Base-by-base conservation (phyloP, 345 rosid genomes). In the Capsella bursapastoris region DNA sequence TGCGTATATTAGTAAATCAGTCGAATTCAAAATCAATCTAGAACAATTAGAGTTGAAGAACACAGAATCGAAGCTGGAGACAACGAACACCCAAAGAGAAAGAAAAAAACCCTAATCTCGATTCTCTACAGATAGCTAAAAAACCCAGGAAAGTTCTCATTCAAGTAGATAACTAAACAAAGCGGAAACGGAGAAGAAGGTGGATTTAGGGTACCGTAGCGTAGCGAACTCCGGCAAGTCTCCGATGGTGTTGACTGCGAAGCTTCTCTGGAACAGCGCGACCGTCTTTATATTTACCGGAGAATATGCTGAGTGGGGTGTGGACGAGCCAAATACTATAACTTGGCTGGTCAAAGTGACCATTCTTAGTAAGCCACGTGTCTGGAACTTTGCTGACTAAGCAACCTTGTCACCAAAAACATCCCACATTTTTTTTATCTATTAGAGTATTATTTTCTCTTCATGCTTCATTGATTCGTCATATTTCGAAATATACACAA, bases 101-200 rank as follows among this genome's bases (percentile, higher is more conserved):
- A 27, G 37, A 67, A n/a, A 41, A 27, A 48, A 67, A 40, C 22
- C 73, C 73, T 75, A 75, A 67, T 67, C 4, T 66, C 32, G 7
- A 57, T 13, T 74, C 50, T 8, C 43, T 11, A 9, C 11, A 32
- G 16, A 14, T 27, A 29, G 18, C 8, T 8, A 14, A 31, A 52
- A 71, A 37, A 32, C 5, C 43, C 41, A 57, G 25, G 10, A 65
- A 65, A 57, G 8, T 37, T 65, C 22, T 65, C 22, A 41, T 12
- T 18, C 28, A 52, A 50, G 43, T 7, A 61, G 44, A 61, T 13
- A 40, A 12, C 43, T 16, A 6, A 72, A 22, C 1, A 34, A 14
- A n/a, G 2, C 2, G 9, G 34, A 32, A 1, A 56, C 11, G 15
- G 27, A 57, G 47, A 44, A 13, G 16, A 2, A 0, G 2, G 2